A percentile compares a stretch with the other conserved stretches of the same genome.
These are phyloP conservation scores for Taxillus chinensis DNA, from an alignment of 164 flowering plant species.

Conservation along the genomic window DNA sequence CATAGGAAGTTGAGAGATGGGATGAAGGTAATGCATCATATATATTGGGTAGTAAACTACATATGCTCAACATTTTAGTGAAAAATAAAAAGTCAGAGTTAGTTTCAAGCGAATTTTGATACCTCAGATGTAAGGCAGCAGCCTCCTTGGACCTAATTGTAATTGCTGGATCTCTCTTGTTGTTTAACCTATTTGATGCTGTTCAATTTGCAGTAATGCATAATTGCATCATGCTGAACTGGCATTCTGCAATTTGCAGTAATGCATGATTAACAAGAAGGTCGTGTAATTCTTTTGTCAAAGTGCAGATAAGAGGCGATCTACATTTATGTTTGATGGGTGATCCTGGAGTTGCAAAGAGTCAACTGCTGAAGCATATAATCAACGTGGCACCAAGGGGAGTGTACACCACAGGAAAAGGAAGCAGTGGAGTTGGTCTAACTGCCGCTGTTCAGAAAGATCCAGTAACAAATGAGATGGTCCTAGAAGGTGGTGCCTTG, in stretches of 20 bases:
- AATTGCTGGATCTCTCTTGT: too few species aligned
- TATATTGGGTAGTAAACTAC: not conserved
- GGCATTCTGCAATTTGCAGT: too few species aligned
- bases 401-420: conserved; percentile 92
- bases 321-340: conserved; percentile 97
- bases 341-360: conserved; percentile 99
- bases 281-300: not conserved
- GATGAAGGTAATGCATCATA: conserved; percentile 65
- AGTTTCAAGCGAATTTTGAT: too few species aligned
- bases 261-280: not conserved
- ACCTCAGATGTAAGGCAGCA: too few species aligned
- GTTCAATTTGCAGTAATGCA: too few species aligned
- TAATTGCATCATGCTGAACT: too few species aligned
- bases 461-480: conserved; percentile 97
- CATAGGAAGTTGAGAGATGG: conserved; percentile 90
- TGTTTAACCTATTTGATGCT: too few species aligned
- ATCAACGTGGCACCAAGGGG: conserved; percentile 98
- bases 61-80: not conserved
- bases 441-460: conserved; percentile 98
- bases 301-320: conserved; percentile 93
- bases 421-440: conserved; percentile 99
- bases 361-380: conserved; percentile 98
- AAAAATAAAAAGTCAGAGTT: too few species aligned
- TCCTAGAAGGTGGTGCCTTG: conserved; percentile 98
- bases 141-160: too few species aligned